These are phyloP conservation scores for Apophysomyces elegans DNA, from an alignment of 371 early-diverging fungal species.

Conservation along the genomic window DNA sequence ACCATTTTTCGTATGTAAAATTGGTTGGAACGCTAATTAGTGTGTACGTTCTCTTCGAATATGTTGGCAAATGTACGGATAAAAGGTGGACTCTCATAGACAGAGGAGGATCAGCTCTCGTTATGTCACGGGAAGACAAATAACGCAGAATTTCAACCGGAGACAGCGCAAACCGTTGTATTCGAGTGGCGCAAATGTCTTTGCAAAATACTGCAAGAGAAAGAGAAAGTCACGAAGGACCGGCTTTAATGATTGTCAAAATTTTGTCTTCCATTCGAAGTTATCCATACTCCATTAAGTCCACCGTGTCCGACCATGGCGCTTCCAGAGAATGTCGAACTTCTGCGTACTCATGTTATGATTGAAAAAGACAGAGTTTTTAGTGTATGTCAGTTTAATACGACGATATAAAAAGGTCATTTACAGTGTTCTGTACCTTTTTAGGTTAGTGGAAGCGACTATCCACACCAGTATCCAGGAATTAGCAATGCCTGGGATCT, in stretches of 20 bases:
- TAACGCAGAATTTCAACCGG: no score
- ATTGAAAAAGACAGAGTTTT: constrained; percentile 64
- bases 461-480: constrained; percentile 67
- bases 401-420: not conserved
- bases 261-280: not conserved
- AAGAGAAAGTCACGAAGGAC: constrained; percentile 1
- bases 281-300: not conserved
- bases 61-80: no score
- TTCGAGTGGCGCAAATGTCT: no score
- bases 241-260: constrained; percentile 7
- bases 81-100: no score
- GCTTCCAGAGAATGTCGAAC: constrained; percentile 42
- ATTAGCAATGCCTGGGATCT: constrained; percentile 58
- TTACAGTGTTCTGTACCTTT: not conserved
- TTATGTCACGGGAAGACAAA: no score
- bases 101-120: no score
- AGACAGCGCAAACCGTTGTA: no score
- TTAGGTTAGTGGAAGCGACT: constrained; percentile 69
- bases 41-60: no score
- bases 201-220: no score
- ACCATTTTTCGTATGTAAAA: no score
- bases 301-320: constrained; percentile 5
- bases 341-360: constrained; percentile 59
- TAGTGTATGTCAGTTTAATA: constrained; percentile 43
- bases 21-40: no score